A percentile compares a stretch with the other conserved stretches of the same genome.
phyloP scores from a whole-genome alignment of 73 alveolate species.

The Stentor coeruleus region DNA sequence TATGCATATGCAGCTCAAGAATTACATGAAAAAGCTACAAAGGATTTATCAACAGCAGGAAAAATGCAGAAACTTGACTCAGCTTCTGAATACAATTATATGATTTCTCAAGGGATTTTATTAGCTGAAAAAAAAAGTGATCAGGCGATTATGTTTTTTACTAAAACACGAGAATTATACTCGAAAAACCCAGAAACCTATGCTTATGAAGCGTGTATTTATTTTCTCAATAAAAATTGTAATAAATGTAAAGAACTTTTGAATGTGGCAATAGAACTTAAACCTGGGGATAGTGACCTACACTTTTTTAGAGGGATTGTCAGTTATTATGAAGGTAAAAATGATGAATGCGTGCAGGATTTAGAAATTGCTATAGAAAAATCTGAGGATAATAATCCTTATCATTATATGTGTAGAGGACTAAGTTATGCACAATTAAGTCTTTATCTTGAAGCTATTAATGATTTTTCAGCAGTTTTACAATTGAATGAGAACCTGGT shows the following conservation, averaged over 20 bases:
- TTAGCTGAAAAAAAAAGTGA: constrained; percentile 30
- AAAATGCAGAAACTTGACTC: constrained; percentile 30
- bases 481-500: constrained; percentile 36
- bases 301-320: constrained; percentile 43
- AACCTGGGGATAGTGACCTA: constrained; percentile 40
- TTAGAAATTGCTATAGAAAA: constrained; percentile 44
- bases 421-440: constrained; percentile 35
- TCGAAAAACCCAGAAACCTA: constrained; percentile 44
- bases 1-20: constrained; percentile 44
- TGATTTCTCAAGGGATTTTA: constrained; percentile 44
- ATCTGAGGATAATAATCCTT: constrained; percentile 43
- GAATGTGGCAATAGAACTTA: constrained; percentile 35
- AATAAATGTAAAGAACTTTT: not conserved
- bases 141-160: constrained; percentile 31
- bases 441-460: constrained; percentile 34
- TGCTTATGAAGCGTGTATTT: constrained; percentile 33
- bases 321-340: constrained; percentile 23
- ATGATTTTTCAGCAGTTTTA: constrained; percentile 38
- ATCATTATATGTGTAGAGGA: constrained; percentile 44
- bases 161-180: constrained; percentile 37
- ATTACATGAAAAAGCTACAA: constrained; percentile 43
- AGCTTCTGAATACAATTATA: constrained; percentile 36
- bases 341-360: constrained; percentile 35
- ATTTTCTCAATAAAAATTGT: constrained; percentile 26
- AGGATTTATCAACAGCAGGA: constrained; percentile 31